Evolutionary conservation across 2,329 filamentous ascomycete genomes (phyloP).

Genomic region (Dothideomycetidae sp.): DNA sequence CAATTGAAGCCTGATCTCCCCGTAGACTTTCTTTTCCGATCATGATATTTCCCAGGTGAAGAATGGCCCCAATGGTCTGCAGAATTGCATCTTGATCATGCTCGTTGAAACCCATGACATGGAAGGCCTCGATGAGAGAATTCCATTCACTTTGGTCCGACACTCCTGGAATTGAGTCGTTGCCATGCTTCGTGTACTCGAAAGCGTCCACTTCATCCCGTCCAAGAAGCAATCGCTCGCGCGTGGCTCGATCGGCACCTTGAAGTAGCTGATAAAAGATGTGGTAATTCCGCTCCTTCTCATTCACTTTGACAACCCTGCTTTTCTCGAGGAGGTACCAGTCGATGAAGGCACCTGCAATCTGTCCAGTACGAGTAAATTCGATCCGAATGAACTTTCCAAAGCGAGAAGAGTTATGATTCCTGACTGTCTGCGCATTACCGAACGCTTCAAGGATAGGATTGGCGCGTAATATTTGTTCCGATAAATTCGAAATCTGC

Average conservation of each 20-base stretch:
- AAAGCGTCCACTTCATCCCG: constrained; percentile 72
- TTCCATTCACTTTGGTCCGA: constrained; percentile 89
- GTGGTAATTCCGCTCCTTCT: constrained; percentile 88
- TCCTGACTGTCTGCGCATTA: constrained; percentile 92
- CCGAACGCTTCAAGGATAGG: constrained; percentile 96
- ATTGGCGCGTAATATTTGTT: constrained; percentile 91
- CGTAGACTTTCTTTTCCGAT: constrained; percentile 83
- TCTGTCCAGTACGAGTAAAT: constrained; percentile 75
- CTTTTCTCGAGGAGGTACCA: constrained; percentile 98
- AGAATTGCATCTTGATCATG: constrained; percentile 73
- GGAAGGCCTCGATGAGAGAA: constrained; percentile 76
- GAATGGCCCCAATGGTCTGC: constrained; percentile 73
- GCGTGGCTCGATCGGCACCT: constrained; percentile 61
- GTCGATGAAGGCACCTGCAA: constrained; percentile 91
- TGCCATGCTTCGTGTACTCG: constrained; percentile 78
- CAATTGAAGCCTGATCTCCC: constrained; percentile 76
- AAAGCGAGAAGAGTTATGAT: constrained; percentile 96
- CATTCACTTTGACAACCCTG: constrained; percentile 78
- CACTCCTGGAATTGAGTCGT: constrained; percentile 79
- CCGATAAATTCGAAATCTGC: constrained; percentile 73
- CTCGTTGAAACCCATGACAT: constrained; percentile 83
- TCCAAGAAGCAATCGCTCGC: constrained; percentile 61
- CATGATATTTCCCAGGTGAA: constrained; percentile 84
- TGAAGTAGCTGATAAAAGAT: constrained; percentile 91
- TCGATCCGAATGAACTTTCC: constrained; percentile 98